Evolutionary conservation across 192 early-diverging fungal genomes (phyloP), one percentile per base, ranked within the genome.

Genomic region (Rhizoclosmatium sp.): DNA sequence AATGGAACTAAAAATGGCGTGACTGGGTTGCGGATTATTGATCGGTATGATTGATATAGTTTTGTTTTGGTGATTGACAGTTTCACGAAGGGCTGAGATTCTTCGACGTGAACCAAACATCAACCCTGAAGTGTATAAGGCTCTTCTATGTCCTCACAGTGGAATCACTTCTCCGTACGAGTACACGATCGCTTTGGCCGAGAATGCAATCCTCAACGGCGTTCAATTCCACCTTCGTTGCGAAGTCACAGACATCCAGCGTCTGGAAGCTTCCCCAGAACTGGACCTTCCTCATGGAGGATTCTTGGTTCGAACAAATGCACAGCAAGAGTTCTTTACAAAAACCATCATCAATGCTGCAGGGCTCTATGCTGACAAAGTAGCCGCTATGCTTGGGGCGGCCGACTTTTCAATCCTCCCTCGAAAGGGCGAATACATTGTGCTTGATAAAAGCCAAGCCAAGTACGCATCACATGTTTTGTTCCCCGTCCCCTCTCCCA

Each of bases 371-470:
- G 47, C 80, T 4, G 86, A 86, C 75, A 59, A 76, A 58, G 79
- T 87, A 47, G 86, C 86, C 3, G 76, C 71, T 42, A 87, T 87
- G 86, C 83, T 87, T n/a, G 86, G 86, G 7, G 85, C 84, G 4
- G 64, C 69, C 9, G 75, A 84, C 72, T 87, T 87, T 62, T 65
- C 46, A 19, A 87, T 87, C 69, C 47, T 70, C 4, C 86, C 86
- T 3, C 71, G 86, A n/a, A 87, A 87, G 73, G 84, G 85, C 1
- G 85, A 87, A 60, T 87, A 87, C 67, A 75, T 87, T 23, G 21
- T 87, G 10, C 74, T 87, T 14, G 76, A 87, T 64, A 83, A 80
- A 69, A 65, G 31, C 31, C 82, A 87, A 71, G 85, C 77, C 21
- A 49, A 77, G 3, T 54, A 78, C 42, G 85, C 80, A 1, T 83